Evolutionary conservation across 495 filamentous ascomycete genomes (phyloP).

Genomic region (Sporormia fimetaria): DNA sequence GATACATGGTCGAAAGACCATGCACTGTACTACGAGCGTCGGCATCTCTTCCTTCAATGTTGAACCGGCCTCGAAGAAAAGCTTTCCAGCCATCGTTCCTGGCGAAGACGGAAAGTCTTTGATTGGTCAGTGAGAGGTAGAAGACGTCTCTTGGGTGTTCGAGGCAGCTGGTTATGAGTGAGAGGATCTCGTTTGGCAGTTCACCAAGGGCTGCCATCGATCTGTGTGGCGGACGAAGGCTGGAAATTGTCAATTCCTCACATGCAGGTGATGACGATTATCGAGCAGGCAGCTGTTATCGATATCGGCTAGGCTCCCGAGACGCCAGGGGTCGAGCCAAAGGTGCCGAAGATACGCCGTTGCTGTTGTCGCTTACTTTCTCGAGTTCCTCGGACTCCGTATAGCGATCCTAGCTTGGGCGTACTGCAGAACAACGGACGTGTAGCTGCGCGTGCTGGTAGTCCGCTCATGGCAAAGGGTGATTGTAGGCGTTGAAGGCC

Average conservation of each 20-base stretch:
- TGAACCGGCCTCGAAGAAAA: constrained; percentile 45
- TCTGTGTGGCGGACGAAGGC: not conserved
- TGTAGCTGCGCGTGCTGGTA: too few species aligned
- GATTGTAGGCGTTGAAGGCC: too few species aligned
- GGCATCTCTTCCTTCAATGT: constrained; percentile 31
- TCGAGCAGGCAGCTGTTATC: too few species aligned
- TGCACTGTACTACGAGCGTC: constrained; percentile 45
- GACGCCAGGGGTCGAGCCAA: too few species aligned
- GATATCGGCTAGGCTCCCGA: not conserved
- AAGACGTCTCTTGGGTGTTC: constrained; percentile 41
- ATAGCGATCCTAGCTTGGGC: too few species aligned
- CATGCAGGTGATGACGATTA: too few species aligned
- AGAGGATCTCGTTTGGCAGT: constrained; percentile 54
- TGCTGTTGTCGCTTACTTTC: too few species aligned
- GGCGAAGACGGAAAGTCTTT: constrained; percentile 39
- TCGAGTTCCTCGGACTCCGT: too few species aligned
- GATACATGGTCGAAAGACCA: constrained; percentile 46
- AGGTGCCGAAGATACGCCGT: too few species aligned
- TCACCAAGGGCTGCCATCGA: constrained; percentile 30
- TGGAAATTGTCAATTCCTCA: not conserved
- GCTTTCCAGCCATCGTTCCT: constrained; percentile 46
- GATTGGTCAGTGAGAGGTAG: constrained; percentile 41
- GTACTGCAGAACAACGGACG: too few species aligned
- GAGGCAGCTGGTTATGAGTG: constrained; percentile 43
- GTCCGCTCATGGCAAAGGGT: too few species aligned